Evolutionary conservation across 768 basidiomycete genomes (phyloP), one percentile per base, ranked within the genome.

Genomic region (Lyophyllum atratum): DNA sequence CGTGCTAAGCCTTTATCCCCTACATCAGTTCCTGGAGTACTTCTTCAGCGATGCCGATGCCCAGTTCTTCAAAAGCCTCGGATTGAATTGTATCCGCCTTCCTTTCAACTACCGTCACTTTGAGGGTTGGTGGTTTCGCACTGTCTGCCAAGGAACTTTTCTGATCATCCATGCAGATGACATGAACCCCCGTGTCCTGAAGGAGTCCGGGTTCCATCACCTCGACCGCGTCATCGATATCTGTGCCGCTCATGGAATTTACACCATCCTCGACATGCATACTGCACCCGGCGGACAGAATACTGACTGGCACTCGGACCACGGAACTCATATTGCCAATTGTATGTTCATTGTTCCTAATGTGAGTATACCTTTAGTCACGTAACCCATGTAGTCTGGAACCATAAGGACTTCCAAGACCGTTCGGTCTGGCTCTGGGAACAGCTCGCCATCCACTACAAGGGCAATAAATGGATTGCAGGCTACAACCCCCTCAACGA

Each of bases 401-500:
- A 81, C 49, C 88, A 93, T 78, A 91, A 85, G 61, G 90, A 93
- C 69, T 89, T 91, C 78, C 91, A 92, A 68, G 89, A 93, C 70
- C 84, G 91, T 1, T 71, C 80, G 10, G 69, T 92, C 51, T 86
- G 86, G 85, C 81, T 94, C 39, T 93, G 92, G 92, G 79, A 79
- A 34, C 75, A 90, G 64, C 77, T 93, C 31, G 89, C 92, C 0
- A 77, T 75, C 64, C 89, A 90, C 69, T 92, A 93, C 78, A 85
- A 79, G 60, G 80, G 76, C 55, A 90, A 93, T 70, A 78, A 83
- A 59, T 92, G 91, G 91, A 85, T 93, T 56, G 92, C 90, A 1
- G 90, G 92, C 17, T 94, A 90, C 74, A 93, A 93, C 71, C 89
- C 86, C 3, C 75, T 94, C 46, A 95, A 93, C 79, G 92, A 94